phyloP scores from a whole-genome alignment of 805 yeast genomes.

The Ogataea degrootiae region DNA sequence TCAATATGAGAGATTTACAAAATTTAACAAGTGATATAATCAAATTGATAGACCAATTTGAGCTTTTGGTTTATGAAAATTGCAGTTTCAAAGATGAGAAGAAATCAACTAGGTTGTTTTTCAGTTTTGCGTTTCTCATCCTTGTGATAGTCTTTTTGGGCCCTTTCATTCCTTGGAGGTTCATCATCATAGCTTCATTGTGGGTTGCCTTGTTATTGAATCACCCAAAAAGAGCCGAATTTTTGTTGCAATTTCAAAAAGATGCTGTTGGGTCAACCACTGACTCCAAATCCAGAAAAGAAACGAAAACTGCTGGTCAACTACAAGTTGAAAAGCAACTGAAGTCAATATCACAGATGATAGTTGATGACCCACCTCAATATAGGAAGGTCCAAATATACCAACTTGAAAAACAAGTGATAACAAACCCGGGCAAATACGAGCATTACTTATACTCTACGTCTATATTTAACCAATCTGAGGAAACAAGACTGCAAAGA shows the following conservation, averaged over 20 bases:
- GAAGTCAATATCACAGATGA: slow-evolving; percentile 28
- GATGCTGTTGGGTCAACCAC: too few species aligned
- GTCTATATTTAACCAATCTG: slow-evolving; percentile 47
- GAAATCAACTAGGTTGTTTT: slow-evolving; percentile 56
- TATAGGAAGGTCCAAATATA: slow-evolving; percentile 64
- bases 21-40: slow-evolving; percentile 54
- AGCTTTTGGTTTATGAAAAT: slow-evolving; percentile 52
- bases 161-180: slow-evolving; percentile 60
- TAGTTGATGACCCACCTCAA: slow-evolving; percentile 69
- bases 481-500: slow-evolving; percentile 40
- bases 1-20: slow-evolving; percentile 73
- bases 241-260: slow-evolving; percentile 10
- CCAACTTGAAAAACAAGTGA: slow-evolving; percentile 66
- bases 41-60: slow-evolving; percentile 44
- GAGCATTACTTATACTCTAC: slow-evolving; percentile 53
- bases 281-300: slow-evolving; percentile 24
- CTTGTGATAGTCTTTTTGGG: slow-evolving; percentile 39
- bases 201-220: slow-evolving; percentile 51
- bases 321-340: slow-evolving; percentile 1
- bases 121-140: slow-evolving; percentile 37
- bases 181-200: slow-evolving; percentile 47
- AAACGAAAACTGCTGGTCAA: neutral
- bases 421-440: slow-evolving; percentile 54
- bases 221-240: slow-evolving; percentile 51
- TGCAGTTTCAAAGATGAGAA: slow-evolving; percentile 71